phyloP scores from a whole-genome alignment of 176 grass and related monocot species.

The Stipa capillata region DNA sequence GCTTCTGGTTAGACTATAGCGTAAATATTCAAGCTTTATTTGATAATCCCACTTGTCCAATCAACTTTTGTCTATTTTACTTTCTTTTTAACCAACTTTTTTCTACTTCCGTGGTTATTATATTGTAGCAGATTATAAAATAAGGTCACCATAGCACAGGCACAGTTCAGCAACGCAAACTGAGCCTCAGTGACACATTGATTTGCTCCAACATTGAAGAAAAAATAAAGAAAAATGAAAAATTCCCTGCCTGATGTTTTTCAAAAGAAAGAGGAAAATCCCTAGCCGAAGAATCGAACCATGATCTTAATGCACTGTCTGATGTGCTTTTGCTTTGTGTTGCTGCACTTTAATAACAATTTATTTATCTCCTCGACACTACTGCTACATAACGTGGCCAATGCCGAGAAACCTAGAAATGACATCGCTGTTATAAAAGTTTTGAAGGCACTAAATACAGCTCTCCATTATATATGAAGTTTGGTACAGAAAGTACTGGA shows the following conservation, averaged over 20 bases:
- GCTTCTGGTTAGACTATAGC: neutral
- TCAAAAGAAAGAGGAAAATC: too few species aligned
- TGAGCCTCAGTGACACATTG: neutral
- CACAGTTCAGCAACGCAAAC: too few species aligned
- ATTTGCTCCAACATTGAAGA: neutral
- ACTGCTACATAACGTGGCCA: neutral
- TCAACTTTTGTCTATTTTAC: too few species aligned
- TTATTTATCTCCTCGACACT: neutral
- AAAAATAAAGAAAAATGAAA: neutral
- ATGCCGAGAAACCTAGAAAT: neutral
- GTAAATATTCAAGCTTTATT: neutral
- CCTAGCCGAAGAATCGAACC: too few species aligned
- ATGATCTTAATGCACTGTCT: neutral
- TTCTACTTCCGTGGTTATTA: too few species aligned
- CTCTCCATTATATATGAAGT: neutral
- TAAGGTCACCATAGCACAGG: too few species aligned
- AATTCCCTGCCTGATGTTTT: neutral
- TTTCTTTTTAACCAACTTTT: too few species aligned
- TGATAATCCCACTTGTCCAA: too few species aligned
- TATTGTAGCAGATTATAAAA: too few species aligned
- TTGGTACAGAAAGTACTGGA: neutral
- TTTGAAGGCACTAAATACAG: neutral
- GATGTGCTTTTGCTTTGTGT: neutral
- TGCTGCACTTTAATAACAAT: neutral
- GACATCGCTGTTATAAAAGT: neutral